Evolutionary conservation across 2,329 filamentous ascomycete species (phyloP).

Genomic region (Aspergillus pseudoterreus): DNA sequence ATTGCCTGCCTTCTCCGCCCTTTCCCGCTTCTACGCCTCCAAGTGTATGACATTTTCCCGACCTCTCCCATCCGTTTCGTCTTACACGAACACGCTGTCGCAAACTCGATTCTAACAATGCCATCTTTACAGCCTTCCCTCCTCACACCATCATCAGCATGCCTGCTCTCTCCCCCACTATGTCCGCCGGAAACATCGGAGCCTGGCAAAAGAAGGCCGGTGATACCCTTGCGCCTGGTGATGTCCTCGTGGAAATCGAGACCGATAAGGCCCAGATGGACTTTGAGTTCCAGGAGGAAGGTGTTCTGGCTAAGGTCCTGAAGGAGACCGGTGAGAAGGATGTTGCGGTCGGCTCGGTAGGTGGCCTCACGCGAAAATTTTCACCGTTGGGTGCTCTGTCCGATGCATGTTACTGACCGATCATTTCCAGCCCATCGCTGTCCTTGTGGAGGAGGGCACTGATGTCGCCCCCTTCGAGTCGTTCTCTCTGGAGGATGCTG

Average conservation of each 20-base stretch:
- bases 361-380: slow-evolving; percentile 39
- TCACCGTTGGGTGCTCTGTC: slow-evolving; percentile 6
- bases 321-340: slow-evolving; percentile 94
- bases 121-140: slow-evolving; percentile 69
- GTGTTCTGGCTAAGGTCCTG: slow-evolving; percentile 88
- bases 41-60: slow-evolving; percentile 53
- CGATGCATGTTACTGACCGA: slow-evolving; percentile 20
- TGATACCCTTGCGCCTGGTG: slow-evolving; percentile 80
- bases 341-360: slow-evolving; percentile 86
- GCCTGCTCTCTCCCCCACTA: slow-evolving; percentile 96
- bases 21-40: slow-evolving; percentile 65
- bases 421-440: slow-evolving; percentile 75
- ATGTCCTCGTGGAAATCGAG: slow-evolving; percentile 97
- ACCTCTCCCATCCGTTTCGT: background rate
- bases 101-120: slow-evolving; percentile 16
- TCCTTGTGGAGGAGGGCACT: slow-evolving; percentile 86
- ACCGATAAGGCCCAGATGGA: slow-evolving; percentile 99
- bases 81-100: slow-evolving; percentile 5
- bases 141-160: slow-evolving; percentile 94
- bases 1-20: slow-evolving; percentile 55
- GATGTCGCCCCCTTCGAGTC: slow-evolving; percentile 85
- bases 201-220: slow-evolving; percentile 97
- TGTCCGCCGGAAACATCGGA: slow-evolving; percentile 95
- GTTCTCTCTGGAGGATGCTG: slow-evolving; percentile 86
- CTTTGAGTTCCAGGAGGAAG: slow-evolving; percentile 99